Evolutionary conservation across 768 basidiomycete genomes (phyloP).

Genomic region (Boletus sp.): DNA sequence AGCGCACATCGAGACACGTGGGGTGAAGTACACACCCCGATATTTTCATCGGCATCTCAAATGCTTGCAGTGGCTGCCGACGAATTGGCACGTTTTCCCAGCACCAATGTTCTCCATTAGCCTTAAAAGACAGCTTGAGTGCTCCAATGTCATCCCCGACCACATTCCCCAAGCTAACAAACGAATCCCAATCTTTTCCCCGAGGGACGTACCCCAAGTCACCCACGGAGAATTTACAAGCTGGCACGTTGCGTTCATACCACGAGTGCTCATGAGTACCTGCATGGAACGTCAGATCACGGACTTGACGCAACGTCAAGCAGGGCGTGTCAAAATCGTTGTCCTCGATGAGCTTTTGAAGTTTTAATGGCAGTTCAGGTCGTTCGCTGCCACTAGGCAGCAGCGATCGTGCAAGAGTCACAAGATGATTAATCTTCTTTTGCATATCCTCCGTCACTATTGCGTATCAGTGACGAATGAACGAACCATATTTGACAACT

Average conservation of each 20-base stretch:
- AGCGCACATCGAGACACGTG: not conserved
- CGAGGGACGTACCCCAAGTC: slow-evolving; percentile 45
- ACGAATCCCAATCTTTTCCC: slow-evolving; percentile 36
- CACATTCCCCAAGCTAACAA: slow-evolving; percentile 41
- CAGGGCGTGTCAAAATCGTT: slow-evolving; percentile 27
- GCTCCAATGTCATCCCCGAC: slow-evolving; percentile 28
- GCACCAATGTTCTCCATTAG: slow-evolving; percentile 36
- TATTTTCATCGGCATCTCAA: slow-evolving; percentile 30
- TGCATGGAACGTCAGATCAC: slow-evolving; percentile 37
- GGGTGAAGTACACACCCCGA: slow-evolving; percentile 30
- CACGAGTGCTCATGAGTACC: slow-evolving; percentile 40
- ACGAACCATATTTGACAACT: not conserved
- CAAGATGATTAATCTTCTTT: slow-evolving; percentile 41
- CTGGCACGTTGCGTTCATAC: slow-evolving; percentile 40
- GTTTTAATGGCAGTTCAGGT: slow-evolving; percentile 30
- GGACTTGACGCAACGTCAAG: slow-evolving; percentile 37
- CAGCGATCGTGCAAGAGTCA: slow-evolving; percentile 38
- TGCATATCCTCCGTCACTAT: slow-evolving; percentile 36
- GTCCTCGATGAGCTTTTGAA: slow-evolving; percentile 36
- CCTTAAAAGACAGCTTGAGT: slow-evolving; percentile 22
- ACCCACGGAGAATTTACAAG: slow-evolving; percentile 41
- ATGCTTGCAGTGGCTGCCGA: slow-evolving; percentile 34
- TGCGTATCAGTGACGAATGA: slow-evolving; percentile 1
- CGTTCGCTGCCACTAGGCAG: slow-evolving; percentile 37
- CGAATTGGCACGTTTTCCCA: slow-evolving; percentile 36